Evolutionary conservation across 1,139 yeast species (phyloP), one percentile per base, ranked within the genome.

Genomic region (Wickerhamomyces sp.): DNA sequence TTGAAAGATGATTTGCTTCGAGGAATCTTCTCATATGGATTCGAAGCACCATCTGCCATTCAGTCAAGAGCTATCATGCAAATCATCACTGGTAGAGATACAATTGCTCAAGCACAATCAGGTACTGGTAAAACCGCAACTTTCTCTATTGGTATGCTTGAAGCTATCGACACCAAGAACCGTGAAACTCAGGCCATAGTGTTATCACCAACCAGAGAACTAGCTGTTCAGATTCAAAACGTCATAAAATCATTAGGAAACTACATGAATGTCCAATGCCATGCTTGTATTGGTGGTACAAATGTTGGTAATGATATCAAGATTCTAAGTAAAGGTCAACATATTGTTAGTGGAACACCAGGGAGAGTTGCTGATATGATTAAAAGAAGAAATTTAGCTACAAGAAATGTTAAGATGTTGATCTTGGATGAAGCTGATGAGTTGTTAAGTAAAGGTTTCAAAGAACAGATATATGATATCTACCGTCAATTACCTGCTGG

Each of bases 121-220:
- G 99, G 99, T 51, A 93, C 99, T 1, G 99, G 99, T 61, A 93
- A 93, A 65, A 93, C 99, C 0, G 99, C 98, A 23, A 93, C 99
- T 0, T 93, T 93, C 64, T 78, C 96, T 14, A 89, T 93, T 47
- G 96, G 96, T 10, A 84, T 88, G 84, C 71, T 93, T 45, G 90
- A 91, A 63, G 89, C 76, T 18, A 73, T 89, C 23, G 95, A 90
- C 53, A 64, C 85, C 29, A 77, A 74, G 50, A 71, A 78, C 45
- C 75, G 78, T 56, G 90, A 84, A 45, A 75, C 83, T 40, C 95
- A 87, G 66, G 96, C 96, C 7, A 71, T 93, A 42, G 85, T 93
- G 10, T 71, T 93, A 42, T 88, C 96, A 7, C 98, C 99, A n/a
- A 93, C 98, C 2, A 77, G 99, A 71, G 99, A 93, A 64, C 72